phyloP scores from a whole-genome alignment of 768 basidiomycete species.

The Amanita subjunquillea region DNA sequence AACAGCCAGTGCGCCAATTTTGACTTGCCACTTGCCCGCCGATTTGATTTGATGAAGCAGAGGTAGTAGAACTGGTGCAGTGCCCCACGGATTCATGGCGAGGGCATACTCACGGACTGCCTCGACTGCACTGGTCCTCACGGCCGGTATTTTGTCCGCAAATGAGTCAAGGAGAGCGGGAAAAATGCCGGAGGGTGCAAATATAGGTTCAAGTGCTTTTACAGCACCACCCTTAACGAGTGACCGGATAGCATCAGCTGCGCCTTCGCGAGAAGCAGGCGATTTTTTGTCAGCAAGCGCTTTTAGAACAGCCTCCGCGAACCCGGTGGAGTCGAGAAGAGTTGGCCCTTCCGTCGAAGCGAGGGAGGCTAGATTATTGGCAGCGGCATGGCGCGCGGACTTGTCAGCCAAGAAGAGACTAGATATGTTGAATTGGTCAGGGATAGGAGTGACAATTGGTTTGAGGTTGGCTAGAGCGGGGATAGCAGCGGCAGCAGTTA shows the following conservation, averaged over 20 bases:
- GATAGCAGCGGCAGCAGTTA: slow-evolving; percentile 49
- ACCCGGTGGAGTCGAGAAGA: slow-evolving; percentile 58
- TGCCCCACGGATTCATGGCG: slow-evolving; percentile 83
- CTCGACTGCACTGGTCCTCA: slow-evolving; percentile 75
- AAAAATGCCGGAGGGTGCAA: slow-evolving; percentile 82
- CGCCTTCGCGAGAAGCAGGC: slow-evolving; percentile 83
- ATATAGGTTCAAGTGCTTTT: slow-evolving; percentile 79
- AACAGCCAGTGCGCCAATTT: slow-evolving; percentile 75
- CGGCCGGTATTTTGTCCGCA: slow-evolving; percentile 90
- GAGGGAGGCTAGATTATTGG: slow-evolving; percentile 55
- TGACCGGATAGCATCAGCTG: slow-evolving; percentile 57
- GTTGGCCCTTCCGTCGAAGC: slow-evolving; percentile 80
- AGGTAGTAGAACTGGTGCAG: slow-evolving; percentile 71
- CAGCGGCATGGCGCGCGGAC: slow-evolving; percentile 64
- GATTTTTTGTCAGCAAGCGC: slow-evolving; percentile 95
- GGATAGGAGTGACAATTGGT: slow-evolving; percentile 40
- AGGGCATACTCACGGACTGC: slow-evolving; percentile 70
- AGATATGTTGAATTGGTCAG: slow-evolving; percentile 60
- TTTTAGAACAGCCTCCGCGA: slow-evolving; percentile 67
- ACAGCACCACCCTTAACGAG: slow-evolving; percentile 63
- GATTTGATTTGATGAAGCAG: slow-evolving; percentile 91
- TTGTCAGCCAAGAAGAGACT: slow-evolving; percentile 83
- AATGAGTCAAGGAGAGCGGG: slow-evolving; percentile 82
- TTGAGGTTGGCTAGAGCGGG: slow-evolving; percentile 67
- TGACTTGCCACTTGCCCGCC: slow-evolving; percentile 96